A percentile compares a stretch with the other conserved stretches of the same genome.
phyloP scores from a whole-genome alignment of 1,139 yeast species.

The Geotrichum phurueaensis region DNA sequence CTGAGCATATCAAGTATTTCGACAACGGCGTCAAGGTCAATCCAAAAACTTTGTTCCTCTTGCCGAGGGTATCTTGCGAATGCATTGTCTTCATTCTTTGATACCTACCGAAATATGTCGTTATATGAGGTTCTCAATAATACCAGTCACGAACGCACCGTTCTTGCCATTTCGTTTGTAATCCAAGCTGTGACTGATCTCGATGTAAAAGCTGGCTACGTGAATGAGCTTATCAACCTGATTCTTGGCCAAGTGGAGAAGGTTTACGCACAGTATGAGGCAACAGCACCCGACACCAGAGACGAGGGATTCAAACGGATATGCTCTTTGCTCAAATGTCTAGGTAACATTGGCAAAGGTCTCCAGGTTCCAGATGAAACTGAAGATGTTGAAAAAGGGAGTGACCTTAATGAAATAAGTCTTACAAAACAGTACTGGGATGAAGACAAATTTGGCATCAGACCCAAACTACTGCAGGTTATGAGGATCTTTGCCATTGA shows the following conservation, averaged over 20 bases:
- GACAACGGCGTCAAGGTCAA: conserved; percentile 35
- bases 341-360: conserved; percentile 65
- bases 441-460: conserved; percentile 42
- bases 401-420: conserved; percentile 7
- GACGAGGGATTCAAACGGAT: conserved; percentile 16
- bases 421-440: conserved; percentile 30
- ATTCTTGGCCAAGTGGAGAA: conserved; percentile 22
- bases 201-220: conserved; percentile 24
- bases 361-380: conserved; percentile 37
- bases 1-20: conserved; percentile 29
- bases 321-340: conserved; percentile 52
- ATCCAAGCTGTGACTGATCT: conserved; percentile 30
- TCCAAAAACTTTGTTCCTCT: conserved; percentile 36
- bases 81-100: conserved; percentile 31
- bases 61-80: conserved; percentile 29
- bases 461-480: conserved; percentile 39
- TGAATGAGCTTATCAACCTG: conserved; percentile 25
- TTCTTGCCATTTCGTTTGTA: conserved; percentile 35
- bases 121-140: conserved; percentile 17
- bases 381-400: conserved; percentile 6
- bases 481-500: conserved; percentile 44
- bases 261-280: conserved; percentile 5
- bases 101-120: conserved; percentile 29
- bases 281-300: conserved; percentile 10
- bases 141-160: conserved; percentile 34